Evolutionary conservation across 805 yeast genomes (phyloP), one percentile per base, ranked within the genome.

Genomic region (Teunomyces panamensis): DNA sequence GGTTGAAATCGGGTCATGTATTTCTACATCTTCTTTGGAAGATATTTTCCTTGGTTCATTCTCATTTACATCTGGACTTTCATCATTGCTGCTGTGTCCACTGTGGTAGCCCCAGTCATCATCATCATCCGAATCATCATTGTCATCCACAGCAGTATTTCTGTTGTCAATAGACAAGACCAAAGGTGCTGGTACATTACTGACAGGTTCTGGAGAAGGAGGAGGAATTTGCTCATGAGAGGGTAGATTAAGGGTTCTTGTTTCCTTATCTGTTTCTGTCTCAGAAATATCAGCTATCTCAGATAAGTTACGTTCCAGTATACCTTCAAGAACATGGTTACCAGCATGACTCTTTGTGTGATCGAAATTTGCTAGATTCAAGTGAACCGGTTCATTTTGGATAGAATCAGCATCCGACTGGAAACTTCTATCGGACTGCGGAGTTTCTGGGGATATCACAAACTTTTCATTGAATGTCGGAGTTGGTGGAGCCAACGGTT

Each of bases 381-480:
- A 56, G 20, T 50, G 51, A 1, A 49, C 56, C 2, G 74, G 74
- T 49, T 72, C 77, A 27, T 59, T 41, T 47, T 71, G 77, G 20
- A 71, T 69, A 11, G 74, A 69, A 50, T 70, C 74, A 5, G 65
- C 65, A 43, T 71, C 76, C 1, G 75, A 70, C 33, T 55, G 59
- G 47, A 59, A 71, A 46, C 75, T 71, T 43, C 54, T 49, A 14
- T 71, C 74, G 1, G 74, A 67, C 29, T 46, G 49, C 9, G 74
- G 72, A 7, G 74, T 66, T 14, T 65, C 71, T 16, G 69, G 61
- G n/a, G 48, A 42, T 3, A 49, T 35, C 3, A 26, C 17, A n/a
- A 42, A 41, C 27, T 46, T 39, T 2, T 48, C 45, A 43, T 30
- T 50, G 44, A 54, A 65, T 0, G 63, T 60, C 2, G 71, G 69